phyloP scores from a whole-genome alignment of 2,329 filamentous ascomycete genomes.

The Apiospora malaysiana region DNA sequence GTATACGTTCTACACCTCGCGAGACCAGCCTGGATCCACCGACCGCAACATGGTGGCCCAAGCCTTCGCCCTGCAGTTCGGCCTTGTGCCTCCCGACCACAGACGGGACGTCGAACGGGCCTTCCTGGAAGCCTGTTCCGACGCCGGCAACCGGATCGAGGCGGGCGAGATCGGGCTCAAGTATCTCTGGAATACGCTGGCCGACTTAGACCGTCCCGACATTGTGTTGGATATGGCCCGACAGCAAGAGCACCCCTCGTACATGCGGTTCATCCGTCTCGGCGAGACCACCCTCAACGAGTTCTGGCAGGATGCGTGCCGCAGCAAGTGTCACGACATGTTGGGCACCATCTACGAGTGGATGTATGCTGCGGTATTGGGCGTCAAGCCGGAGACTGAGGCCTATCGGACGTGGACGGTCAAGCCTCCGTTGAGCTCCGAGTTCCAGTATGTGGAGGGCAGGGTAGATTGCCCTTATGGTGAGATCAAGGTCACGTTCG shows the following conservation, averaged over 20 bases:
- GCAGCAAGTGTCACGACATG: slow-evolving; percentile 54
- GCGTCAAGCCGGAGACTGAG: slow-evolving; percentile 42
- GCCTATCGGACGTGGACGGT: slow-evolving; percentile 48
- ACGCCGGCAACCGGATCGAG: slow-evolving; percentile 42
- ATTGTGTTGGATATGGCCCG: slow-evolving; percentile 50
- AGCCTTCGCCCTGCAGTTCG: not conserved
- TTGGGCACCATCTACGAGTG: slow-evolving; percentile 54
- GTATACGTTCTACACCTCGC: not conserved
- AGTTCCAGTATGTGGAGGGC: slow-evolving; percentile 47
- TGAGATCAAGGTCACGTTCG: slow-evolving; percentile 36
- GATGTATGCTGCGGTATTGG: slow-evolving; percentile 50
- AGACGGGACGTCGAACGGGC: not conserved
- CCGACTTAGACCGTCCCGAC: slow-evolving; percentile 46
- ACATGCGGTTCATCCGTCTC: slow-evolving; percentile 52
- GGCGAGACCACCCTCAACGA: slow-evolving; percentile 51
- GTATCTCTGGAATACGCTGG: slow-evolving; percentile 48
- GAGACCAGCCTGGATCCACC: not conserved
- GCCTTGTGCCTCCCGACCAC: not conserved
- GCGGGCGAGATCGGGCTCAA: slow-evolving; percentile 50
- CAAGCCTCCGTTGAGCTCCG: slow-evolving; percentile 44
- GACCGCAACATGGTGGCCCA: not conserved
- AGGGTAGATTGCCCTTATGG: slow-evolving; percentile 47
- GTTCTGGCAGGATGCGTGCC: slow-evolving; percentile 51
- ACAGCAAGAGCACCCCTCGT: slow-evolving; percentile 53
- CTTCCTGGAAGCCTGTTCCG: not conserved